phyloP scores from a whole-genome alignment of 2,329 filamentous ascomycete genomes.

The Paecilomyces fulvus region DNA sequence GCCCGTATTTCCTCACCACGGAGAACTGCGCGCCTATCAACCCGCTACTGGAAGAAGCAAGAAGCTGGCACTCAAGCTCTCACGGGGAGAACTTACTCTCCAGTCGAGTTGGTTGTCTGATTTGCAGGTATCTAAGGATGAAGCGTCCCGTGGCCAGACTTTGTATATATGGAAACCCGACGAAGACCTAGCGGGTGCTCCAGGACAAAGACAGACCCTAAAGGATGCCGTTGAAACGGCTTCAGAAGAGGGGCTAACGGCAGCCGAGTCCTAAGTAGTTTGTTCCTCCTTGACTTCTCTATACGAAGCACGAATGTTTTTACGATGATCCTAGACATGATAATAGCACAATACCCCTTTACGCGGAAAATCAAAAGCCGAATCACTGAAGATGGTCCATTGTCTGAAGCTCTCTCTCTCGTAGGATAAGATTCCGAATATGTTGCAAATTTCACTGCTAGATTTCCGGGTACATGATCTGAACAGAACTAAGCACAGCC shows the following conservation, averaged over 20 bases:
- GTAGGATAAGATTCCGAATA: neutral
- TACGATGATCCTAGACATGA: neutral
- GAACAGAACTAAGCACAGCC: neutral
- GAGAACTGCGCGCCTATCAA: slow-evolving; percentile 21
- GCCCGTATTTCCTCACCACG: slow-evolving; percentile 24
- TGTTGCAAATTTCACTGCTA: neutral
- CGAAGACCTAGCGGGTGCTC: neutral
- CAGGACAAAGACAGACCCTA: neutral
- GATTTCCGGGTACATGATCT: neutral
- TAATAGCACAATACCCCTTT: neutral
- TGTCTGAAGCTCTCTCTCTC: neutral
- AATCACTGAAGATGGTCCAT: neutral
- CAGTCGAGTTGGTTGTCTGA: slow-evolving; percentile 5
- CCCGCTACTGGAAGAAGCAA: slow-evolving; percentile 13
- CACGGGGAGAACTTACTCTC: slow-evolving; percentile 17
- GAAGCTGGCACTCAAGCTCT: slow-evolving; percentile 25
- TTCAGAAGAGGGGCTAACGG: neutral
- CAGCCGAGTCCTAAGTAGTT: neutral
- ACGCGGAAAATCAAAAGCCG: neutral
- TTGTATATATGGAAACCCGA: slow-evolving; percentile 2
- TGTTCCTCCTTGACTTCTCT: neutral
- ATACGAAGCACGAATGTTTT: no score
- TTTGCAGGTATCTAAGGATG: neutral
- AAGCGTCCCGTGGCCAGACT: neutral
- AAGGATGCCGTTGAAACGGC: neutral